Evolutionary conservation across 768 basidiomycete species (phyloP), one percentile per base, ranked within the genome.

Genomic region (Amylocystis lapponica): DNA sequence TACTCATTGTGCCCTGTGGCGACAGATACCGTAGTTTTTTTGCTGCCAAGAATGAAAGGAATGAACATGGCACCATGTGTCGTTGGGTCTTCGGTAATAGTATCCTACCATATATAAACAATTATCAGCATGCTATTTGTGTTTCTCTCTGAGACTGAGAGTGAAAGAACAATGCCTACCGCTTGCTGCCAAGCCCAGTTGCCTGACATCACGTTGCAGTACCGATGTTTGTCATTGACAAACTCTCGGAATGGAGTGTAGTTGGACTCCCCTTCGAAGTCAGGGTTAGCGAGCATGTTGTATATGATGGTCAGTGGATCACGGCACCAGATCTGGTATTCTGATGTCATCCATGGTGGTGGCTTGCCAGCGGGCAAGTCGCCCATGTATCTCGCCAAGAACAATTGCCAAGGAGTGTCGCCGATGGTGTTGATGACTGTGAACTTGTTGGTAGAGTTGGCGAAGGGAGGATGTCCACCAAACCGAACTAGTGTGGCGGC

Each of bases 361-460:
- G 34, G 22, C 1, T 50, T 36, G 0, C 47, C 48, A 2, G 46
- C 41, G 4, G 47, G 45, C 1, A 26, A 20, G 0, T 34, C 36
- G 2, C 59, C 60, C 0, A 40, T 39, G 25, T 67, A 69, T 5
- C 43, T 36, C 12, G 66, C 36, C 1, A 49, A 38, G 43, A 72
- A 66, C 3, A 48, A 54, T 3, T 59, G 16, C 70, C 71, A 75
- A 0, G 67, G 60, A 10, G 57, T 55, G 20, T 65, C 63, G 9
- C 68, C 67, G n/a, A 63, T 70, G 0, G 43, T 39, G 36, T 73
- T 65, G 20, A 75, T 71, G 0, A 53, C 57, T 0, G 31, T 22
- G 26, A 66, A 61, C 3, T 70, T 21, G 17, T 70, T 61, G 3
- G 49, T 29, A 39, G 63, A 48, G 27, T 58, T 53, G 1, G 39